These are phyloP conservation scores for Porcisia hertigi DNA, from an alignment of 208 protist species.

Conservation along the genomic window DNA sequence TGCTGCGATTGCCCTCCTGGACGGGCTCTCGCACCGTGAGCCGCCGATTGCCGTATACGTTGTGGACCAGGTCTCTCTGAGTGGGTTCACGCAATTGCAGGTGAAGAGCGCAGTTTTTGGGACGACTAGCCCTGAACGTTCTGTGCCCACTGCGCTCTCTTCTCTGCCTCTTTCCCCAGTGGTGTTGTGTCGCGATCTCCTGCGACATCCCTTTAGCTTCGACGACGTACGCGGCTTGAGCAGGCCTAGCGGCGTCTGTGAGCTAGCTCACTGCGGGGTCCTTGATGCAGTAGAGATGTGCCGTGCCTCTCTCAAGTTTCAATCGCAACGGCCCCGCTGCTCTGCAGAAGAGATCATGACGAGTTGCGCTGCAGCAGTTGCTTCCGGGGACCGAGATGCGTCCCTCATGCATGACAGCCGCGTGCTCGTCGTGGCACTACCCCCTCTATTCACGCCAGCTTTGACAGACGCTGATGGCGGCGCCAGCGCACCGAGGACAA, in stretches of 20 bases:
- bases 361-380: conserved; percentile 6
- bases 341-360: conserved; percentile 15
- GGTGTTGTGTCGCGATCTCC: conserved; percentile 26
- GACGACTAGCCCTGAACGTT: neutral
- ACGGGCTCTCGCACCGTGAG: conserved; percentile 2
- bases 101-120: neutral
- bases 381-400: neutral
- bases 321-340: neutral
- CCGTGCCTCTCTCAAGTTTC: neutral
- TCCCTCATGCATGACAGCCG: neutral
- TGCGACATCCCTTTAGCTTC: conserved; percentile 12
- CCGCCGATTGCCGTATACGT: conserved; percentile 30
- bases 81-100: conserved; percentile 22
- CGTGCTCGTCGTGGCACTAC: conserved; percentile 4
- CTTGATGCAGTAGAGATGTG: conserved; percentile 15
- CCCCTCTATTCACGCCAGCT: neutral
- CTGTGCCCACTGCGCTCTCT: neutral
- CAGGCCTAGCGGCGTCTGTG: neutral
- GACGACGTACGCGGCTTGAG: neutral
- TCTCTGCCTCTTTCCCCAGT: conserved; percentile 15
- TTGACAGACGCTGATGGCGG: neutral
- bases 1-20: neutral
- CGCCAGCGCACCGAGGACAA: neutral
- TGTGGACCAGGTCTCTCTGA: conserved; percentile 30
- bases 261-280: conserved; percentile 14